Evolutionary conservation across 768 basidiomycete genomes (phyloP).

Genomic region (Boletellus ananiceps): DNA sequence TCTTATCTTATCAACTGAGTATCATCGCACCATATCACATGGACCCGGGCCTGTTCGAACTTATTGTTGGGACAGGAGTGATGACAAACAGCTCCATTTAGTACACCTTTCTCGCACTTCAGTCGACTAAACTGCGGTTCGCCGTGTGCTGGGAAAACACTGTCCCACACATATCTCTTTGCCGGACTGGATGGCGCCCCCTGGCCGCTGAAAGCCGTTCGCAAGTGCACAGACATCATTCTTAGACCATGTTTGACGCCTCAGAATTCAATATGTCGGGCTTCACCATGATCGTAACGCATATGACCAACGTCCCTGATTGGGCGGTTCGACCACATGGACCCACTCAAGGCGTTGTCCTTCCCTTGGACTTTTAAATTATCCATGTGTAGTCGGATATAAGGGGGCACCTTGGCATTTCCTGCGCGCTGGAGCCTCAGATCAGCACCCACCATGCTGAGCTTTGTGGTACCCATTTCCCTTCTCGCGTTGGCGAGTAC

Average conservation of each 20-base stretch:
- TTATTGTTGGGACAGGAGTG: not conserved
- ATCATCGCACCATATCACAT: too few relatives aligned
- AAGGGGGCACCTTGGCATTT: not conserved
- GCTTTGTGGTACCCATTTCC: constrained; percentile 7
- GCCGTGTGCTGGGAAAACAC: constrained; percentile 1
- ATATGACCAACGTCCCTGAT: too few relatives aligned
- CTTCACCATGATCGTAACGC: not conserved
- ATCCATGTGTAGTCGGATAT: not conserved
- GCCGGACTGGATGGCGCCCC: too few relatives aligned
- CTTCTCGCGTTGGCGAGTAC: constrained; percentile 10
- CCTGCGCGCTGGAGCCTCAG: not conserved
- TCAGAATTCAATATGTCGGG: too few relatives aligned
- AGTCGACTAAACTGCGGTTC: not conserved
- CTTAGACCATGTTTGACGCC: too few relatives aligned
- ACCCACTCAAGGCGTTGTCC: too few relatives aligned
- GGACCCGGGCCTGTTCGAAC: not conserved
- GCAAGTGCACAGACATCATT: too few relatives aligned
- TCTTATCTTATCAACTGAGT: not conserved
- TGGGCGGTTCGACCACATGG: too few relatives aligned
- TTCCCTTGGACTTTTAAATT: not conserved
- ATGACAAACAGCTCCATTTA: not conserved
- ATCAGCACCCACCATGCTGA: constrained; percentile 12
- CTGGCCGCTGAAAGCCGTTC: too few relatives aligned
- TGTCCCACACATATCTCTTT: too few relatives aligned
- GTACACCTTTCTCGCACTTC: not conserved